phyloP scores from a whole-genome alignment of 306 rosid species.

The Acacia confusa region DNA sequence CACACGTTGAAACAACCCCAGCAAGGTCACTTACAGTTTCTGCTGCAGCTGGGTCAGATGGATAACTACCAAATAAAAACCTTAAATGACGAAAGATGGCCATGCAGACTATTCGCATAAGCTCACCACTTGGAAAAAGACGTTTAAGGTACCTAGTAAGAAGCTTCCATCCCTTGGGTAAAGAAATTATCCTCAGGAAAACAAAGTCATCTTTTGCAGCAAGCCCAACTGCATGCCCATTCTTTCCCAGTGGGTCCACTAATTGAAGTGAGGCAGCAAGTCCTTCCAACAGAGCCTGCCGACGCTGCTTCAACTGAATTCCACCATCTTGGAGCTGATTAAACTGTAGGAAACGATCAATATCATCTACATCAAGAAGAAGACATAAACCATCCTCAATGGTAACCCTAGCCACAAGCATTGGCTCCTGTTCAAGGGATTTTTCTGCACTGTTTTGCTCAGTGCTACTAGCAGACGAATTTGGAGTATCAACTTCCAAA shows the following conservation, averaged over 20 bases:
- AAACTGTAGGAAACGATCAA: conserved; percentile 86
- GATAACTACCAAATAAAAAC: conserved; percentile 81
- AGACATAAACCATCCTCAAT: conserved; percentile 94
- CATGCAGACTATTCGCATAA: conserved; percentile 89
- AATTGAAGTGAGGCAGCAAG: conserved; percentile 84
- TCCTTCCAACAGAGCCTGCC: conserved; percentile 75
- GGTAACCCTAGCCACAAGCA: conserved; percentile 91
- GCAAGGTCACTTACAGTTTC: conserved; percentile 71
- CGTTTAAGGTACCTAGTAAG: conserved; percentile 68
- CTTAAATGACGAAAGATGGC: conserved; percentile 85
- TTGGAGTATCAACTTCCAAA: conserved; percentile 90
- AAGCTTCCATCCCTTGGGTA: conserved; percentile 90
- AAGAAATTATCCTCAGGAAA: conserved; percentile 79
- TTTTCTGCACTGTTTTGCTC: conserved; percentile 79
- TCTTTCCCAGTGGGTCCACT: conserved; percentile 87
- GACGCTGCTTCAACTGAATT: conserved; percentile 56
- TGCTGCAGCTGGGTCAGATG: conserved; percentile 68
- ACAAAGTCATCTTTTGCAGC: conserved; percentile 81
- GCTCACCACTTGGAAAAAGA: conserved; percentile 76
- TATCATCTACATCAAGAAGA: conserved; percentile 95
- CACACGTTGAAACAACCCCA: conserved; percentile 62
- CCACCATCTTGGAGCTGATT: conserved; percentile 88
- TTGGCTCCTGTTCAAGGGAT: conserved; percentile 96
- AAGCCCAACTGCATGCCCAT: conserved; percentile 61
- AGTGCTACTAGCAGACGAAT: conserved; percentile 46